These are phyloP conservation scores for Nakazawaea siamensis DNA, from an alignment of 805 yeast species.

Conservation along the genomic window DNA sequence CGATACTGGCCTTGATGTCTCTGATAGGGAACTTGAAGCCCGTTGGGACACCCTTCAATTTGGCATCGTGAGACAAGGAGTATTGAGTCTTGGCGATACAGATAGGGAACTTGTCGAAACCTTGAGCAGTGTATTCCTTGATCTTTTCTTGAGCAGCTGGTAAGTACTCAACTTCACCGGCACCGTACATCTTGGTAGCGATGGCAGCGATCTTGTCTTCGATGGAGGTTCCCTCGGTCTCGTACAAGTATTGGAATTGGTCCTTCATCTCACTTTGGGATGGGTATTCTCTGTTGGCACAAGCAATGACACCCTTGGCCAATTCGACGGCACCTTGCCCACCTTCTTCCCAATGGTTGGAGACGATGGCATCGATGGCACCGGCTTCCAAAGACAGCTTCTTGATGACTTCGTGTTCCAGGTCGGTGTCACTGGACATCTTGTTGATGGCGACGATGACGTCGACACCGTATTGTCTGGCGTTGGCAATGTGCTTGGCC, in stretches of 20 bases:
- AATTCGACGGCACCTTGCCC: slow-evolving; percentile 82
- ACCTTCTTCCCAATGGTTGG: slow-evolving; percentile 95
- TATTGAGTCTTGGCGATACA: slow-evolving; percentile 98
- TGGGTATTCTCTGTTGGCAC: slow-evolving; percentile 39
- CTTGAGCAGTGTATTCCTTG: slow-evolving; percentile 75
- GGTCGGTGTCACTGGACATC: slow-evolving; percentile 73
- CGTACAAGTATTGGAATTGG: slow-evolving; percentile 61
- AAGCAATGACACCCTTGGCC: slow-evolving; percentile 76
- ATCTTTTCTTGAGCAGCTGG: slow-evolving; percentile 78
- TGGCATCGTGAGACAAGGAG: slow-evolving; percentile 90
- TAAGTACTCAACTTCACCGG: slow-evolving; percentile 70
- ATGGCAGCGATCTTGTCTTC: slow-evolving; percentile 74
- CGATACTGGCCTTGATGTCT: slow-evolving; percentile 89
- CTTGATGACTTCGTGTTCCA: slow-evolving; percentile 73
- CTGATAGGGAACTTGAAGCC: slow-evolving; percentile 92
- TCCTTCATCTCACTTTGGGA: slow-evolving; percentile 25
- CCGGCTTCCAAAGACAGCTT: slow-evolving; percentile 85
- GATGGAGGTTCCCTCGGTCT: slow-evolving; percentile 54
- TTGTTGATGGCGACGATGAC: slow-evolving; percentile 93
- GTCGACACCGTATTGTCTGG: slow-evolving; percentile 77
- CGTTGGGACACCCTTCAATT: slow-evolving; percentile 88
- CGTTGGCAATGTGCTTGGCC: slow-evolving; percentile 84
- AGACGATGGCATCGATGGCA: slow-evolving; percentile 82
- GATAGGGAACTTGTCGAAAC: slow-evolving; percentile 84
- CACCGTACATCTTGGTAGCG: slow-evolving; percentile 91